A percentile compares a stretch with the other conserved stretches of the same genome.
Conservation (phyloP, 2,329 filamentous ascomycete species). For the Sporothrix inflata region DNA sequence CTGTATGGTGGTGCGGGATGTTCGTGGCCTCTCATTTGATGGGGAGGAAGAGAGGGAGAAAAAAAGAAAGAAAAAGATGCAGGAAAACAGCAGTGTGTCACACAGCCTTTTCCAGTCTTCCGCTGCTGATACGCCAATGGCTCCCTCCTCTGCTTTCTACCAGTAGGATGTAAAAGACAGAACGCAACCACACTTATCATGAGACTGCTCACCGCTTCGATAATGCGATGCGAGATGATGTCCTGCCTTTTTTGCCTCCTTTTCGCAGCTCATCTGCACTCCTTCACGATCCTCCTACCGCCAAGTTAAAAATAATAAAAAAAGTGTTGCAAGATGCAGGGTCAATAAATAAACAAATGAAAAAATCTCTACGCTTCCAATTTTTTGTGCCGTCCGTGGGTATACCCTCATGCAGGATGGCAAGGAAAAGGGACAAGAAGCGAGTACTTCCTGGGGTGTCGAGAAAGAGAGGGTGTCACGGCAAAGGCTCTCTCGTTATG, state of each 20-base stretch:
- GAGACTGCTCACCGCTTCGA: conserved; percentile 6
- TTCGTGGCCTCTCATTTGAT: background rate
- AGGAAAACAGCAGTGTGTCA: background rate
- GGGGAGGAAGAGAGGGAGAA: background rate
- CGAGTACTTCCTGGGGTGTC: background rate
- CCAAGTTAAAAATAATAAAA: background rate
- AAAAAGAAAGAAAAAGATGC: background rate
- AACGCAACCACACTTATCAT: conserved; percentile 3
- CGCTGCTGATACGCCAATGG: conserved; percentile 20
- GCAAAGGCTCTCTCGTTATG: background rate
- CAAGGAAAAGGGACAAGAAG: background rate
- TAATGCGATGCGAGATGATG: background rate
- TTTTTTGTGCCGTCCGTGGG: background rate
- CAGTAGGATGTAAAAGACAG: background rate
- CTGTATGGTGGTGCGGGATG: background rate
- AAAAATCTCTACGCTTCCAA: background rate
- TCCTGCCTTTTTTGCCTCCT: background rate
- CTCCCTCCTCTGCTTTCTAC: background rate
- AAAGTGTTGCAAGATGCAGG: background rate
- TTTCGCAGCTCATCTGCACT: background rate
- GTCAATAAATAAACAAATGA: conserved; percentile 7
- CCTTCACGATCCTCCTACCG: conserved; percentile 6
- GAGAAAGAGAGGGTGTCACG: background rate
- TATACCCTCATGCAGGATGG: conserved; percentile 7
- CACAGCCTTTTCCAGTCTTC: background rate